phyloP scores from a whole-genome alignment of 1,284 basidiomycete species.

The Marasmius oreades region DNA sequence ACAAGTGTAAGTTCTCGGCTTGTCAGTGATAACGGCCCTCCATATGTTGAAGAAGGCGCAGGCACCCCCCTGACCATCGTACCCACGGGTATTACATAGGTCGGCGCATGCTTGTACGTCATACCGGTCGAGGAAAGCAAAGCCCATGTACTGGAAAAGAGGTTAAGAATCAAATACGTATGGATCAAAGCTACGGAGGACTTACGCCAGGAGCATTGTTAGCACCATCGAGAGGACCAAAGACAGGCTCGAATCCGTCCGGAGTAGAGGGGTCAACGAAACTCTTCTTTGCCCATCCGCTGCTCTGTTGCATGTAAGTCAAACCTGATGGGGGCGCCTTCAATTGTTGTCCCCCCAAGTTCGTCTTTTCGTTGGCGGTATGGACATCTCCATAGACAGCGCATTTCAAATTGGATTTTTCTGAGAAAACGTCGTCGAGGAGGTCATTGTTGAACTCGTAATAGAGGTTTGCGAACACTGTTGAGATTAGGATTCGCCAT shows the following conservation, averaged over 20 bases:
- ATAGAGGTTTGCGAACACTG: slow-evolving; percentile 20
- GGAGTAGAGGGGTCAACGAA: slow-evolving; percentile 14
- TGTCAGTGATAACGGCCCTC: slow-evolving; percentile 22
- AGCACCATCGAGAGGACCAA: slow-evolving; percentile 17
- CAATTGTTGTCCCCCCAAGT: slow-evolving; percentile 11
- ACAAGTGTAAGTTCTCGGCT: slow-evolving; percentile 23
- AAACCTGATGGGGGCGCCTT: neutral
- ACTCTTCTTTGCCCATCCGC: slow-evolving; percentile 7
- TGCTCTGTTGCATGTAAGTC: slow-evolving; percentile 11
- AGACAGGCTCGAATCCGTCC: slow-evolving; percentile 19
- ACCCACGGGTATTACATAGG: slow-evolving; percentile 23
- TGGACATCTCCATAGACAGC: slow-evolving; percentile 14
- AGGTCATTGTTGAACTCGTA: slow-evolving; percentile 17
- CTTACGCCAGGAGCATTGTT: slow-evolving; percentile 19
- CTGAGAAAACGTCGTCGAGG: slow-evolving; percentile 16
- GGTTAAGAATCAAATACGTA: neutral
- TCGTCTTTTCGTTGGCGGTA: slow-evolving; percentile 8
- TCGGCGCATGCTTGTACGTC: slow-evolving; percentile 23
- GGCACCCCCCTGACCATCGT: slow-evolving; percentile 22
- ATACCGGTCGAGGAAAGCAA: slow-evolving; percentile 23
- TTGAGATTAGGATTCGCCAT: too few relatives aligned
- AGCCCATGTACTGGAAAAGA: slow-evolving; percentile 24
- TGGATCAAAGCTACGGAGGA: neutral
- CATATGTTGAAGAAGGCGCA: slow-evolving; percentile 29
- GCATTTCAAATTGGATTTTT: slow-evolving; percentile 19